Base-by-base conservation (phyloP, 148 eudicot genomes). In the Cornus florida region DNA sequence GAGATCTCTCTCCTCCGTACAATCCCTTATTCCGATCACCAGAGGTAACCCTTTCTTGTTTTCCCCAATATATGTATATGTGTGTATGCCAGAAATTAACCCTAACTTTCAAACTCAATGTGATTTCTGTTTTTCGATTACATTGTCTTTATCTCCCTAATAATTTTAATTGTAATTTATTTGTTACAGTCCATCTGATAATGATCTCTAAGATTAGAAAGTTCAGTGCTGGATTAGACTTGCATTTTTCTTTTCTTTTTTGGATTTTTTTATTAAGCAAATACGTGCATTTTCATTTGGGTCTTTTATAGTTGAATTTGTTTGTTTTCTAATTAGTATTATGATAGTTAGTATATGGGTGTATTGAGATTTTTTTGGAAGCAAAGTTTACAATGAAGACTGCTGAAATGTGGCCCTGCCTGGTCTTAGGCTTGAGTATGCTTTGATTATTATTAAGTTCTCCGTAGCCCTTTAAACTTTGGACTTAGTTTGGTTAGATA, bases 1-100 rank as follows among this genome's bases (percentile, higher is more conserved):
- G 90, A 92, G 83, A 90, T 92, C 82, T 91, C 97, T 83, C 90
- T 88, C 65, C 91, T 91, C 71, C 92, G 92, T 13, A 89, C 97
- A 50, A 89, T 90, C 70, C 91, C 97, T 35, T 90, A 89, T 82
- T 85, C 92, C 20, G 90, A 92, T 69, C 94, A 92, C 75, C 91
- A 89, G 65, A 83, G 94, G 97, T 90, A 80, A 5, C 19, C 23
- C 33, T 64, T 24, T 57, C 64, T 57, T 16, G 5, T 16, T 57
- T 17, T 16, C 64, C 16, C 5, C 64, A 57, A 57, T 57, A 57
- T 57, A 57, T 57, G 8, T 57, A 5, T 57, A 1, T 57, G 5
- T 57, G 8, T 19, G 5, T 19, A 16, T 19, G 20, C 19, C 62
- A 57, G 20, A 13, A 57, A 14, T 57, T 13, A 57, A 57, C 17